A percentile compares a stretch with the other conserved stretches of the same genome.
Conservation (phyloP, 2,329 filamentous ascomycete genomes). For the Ophiostoma pallidulum region DNA sequence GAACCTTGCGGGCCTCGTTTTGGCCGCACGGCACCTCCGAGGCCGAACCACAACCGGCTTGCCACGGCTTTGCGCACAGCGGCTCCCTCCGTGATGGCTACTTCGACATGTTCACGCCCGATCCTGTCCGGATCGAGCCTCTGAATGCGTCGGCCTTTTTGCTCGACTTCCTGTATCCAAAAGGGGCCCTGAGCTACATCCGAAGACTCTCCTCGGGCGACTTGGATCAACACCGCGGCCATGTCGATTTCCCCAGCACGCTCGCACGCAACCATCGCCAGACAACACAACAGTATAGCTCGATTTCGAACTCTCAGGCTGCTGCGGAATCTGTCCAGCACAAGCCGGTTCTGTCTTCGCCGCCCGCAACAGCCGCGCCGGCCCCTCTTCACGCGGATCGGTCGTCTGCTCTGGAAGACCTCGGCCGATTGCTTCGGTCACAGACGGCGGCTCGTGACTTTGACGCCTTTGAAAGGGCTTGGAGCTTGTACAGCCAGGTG, state of each 20-base stretch:
- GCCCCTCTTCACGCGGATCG: background rate
- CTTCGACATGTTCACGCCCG: slow-evolving; percentile 19
- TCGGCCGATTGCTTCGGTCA: slow-evolving; percentile 4
- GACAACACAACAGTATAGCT: background rate
- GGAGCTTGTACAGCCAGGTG: slow-evolving; percentile 33
- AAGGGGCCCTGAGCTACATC: slow-evolving; percentile 33
- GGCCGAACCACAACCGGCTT: slow-evolving; percentile 37
- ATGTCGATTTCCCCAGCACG: background rate
- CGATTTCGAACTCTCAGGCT: slow-evolving; percentile 16
- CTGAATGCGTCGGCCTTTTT: slow-evolving; percentile 39
- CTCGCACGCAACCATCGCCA: background rate
- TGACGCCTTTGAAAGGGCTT: slow-evolving; percentile 30
- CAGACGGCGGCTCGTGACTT: slow-evolving; percentile 12
- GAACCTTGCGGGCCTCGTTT: slow-evolving; percentile 40
- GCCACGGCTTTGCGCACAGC: slow-evolving; percentile 29
- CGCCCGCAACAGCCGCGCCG: slow-evolving; percentile 3
- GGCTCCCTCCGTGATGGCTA: slow-evolving; percentile 19
- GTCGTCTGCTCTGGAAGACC: slow-evolving; percentile 9
- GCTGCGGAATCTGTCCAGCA: too few relatives aligned
- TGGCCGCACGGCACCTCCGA: slow-evolving; percentile 46
- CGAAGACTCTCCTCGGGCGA: slow-evolving; percentile 25
- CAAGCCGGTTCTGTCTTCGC: slow-evolving; percentile 3
- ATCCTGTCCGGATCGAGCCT: slow-evolving; percentile 20
- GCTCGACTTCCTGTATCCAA: slow-evolving; percentile 49
- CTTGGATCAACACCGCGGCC: slow-evolving; percentile 9